A percentile compares a stretch with the other conserved stretches of the same genome.
These are phyloP conservation scores for Fusarium sp. DNA, from an alignment of 2,329 filamentous ascomycete species.

Conservation along the genomic window DNA sequence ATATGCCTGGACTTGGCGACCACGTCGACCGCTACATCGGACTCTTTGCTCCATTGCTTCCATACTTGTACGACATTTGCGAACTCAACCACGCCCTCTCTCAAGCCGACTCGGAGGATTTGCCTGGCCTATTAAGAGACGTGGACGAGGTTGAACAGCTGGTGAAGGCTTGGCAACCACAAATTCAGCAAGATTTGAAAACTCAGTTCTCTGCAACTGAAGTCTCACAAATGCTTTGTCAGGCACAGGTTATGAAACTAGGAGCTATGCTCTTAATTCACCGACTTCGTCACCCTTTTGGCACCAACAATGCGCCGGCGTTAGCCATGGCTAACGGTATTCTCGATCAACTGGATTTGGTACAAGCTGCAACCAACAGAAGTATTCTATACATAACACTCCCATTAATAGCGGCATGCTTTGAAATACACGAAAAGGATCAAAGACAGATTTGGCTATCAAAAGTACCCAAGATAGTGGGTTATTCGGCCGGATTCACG, in stretches of 20 bases:
- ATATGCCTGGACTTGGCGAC: background rate
- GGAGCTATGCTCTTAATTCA: slow-evolving; percentile 47
- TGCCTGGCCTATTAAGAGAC: slow-evolving; percentile 1
- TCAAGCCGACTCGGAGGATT: slow-evolving; percentile 4
- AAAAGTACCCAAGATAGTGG: slow-evolving; percentile 3
- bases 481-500: slow-evolving; percentile 3
- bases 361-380: slow-evolving; percentile 18
- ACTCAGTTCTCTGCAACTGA: slow-evolving; percentile 40
- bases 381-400: slow-evolving; percentile 1
- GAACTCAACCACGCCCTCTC: slow-evolving; percentile 40
- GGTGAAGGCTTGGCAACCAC: slow-evolving; percentile 44
- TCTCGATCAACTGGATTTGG: slow-evolving; percentile 45
- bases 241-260: slow-evolving; percentile 46
- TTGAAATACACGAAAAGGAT: slow-evolving; percentile 39
- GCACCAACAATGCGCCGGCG: slow-evolving; percentile 37
- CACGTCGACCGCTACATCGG: slow-evolving; percentile 50
- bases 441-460: slow-evolving; percentile 21
- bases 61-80: slow-evolving; percentile 48
- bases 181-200: slow-evolving; percentile 41
- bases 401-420: slow-evolving; percentile 41
- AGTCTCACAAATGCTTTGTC: slow-evolving; percentile 51
- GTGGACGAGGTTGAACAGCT: slow-evolving; percentile 30
- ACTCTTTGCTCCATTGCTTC: slow-evolving; percentile 44
- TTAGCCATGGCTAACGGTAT: slow-evolving; percentile 41
- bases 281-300: slow-evolving; percentile 44